Evolutionary conservation across 2,329 filamentous ascomycete genomes (phyloP).

Genomic region (Ceratocystis huliohia): DNA sequence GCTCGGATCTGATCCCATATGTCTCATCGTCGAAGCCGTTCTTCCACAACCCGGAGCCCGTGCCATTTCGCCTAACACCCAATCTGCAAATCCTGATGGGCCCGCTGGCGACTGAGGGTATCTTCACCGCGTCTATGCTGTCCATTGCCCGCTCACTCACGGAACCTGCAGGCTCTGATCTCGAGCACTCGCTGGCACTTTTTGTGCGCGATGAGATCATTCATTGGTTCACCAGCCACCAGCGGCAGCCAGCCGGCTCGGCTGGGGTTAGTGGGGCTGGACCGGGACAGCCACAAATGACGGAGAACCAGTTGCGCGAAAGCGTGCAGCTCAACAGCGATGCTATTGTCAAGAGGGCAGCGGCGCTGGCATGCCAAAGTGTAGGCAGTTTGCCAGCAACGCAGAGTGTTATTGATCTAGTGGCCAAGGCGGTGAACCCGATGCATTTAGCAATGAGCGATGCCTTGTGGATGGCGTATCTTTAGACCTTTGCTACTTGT

Average conservation of each 20-base stretch:
- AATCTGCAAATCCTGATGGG: slow-evolving; percentile 96
- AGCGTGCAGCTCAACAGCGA: slow-evolving; percentile 78
- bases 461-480: slow-evolving; percentile 92
- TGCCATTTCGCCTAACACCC: slow-evolving; percentile 92
- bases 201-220: slow-evolving; percentile 98
- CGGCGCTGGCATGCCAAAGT: slow-evolving; percentile 67
- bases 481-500: slow-evolving; percentile 39
- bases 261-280: slow-evolving; percentile 18
- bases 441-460: slow-evolving; percentile 79
- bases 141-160: slow-evolving; percentile 88
- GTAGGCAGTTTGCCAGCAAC: slow-evolving; percentile 79
- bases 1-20: slow-evolving; percentile 80
- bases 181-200: slow-evolving; percentile 88
- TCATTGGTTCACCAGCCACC: slow-evolving; percentile 79
- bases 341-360: slow-evolving; percentile 78
- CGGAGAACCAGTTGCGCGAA: slow-evolving; percentile 58
- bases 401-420: slow-evolving; percentile 90
- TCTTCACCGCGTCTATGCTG: slow-evolving; percentile 92
- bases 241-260: slow-evolving; percentile 36
- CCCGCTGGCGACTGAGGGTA: slow-evolving; percentile 86
- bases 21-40: slow-evolving; percentile 75
- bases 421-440: slow-evolving; percentile 86
- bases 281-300: slow-evolving; percentile 31
- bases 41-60: slow-evolving; percentile 89
- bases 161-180: slow-evolving; percentile 64